Percentiles rank a stretch among this genome's conserved stretches.
phyloP scores from a whole-genome alignment of 768 basidiomycete genomes.

The Lentinula edodes region DNA sequence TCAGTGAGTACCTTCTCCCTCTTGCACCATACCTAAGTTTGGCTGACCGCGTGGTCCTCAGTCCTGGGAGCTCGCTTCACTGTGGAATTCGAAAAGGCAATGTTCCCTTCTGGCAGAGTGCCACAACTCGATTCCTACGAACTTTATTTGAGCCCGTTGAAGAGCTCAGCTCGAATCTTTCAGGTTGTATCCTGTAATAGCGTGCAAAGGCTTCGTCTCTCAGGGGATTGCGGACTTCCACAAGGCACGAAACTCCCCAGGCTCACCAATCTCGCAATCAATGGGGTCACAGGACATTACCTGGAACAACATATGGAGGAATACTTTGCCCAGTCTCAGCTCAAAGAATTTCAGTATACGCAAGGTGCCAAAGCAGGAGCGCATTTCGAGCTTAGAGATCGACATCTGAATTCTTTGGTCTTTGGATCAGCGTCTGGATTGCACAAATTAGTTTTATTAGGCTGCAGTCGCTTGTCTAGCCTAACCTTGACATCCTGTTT shows the following conservation, averaged over 20 bases:
- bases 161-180: constrained; percentile 19
- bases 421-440: constrained; percentile 15
- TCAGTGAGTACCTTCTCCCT: constrained; percentile 1
- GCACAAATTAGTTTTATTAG: constrained; percentile 28
- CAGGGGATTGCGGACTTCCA: constrained; percentile 24
- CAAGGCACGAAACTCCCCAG: constrained; percentile 9
- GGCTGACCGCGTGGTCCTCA: not conserved
- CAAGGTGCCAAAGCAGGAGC: constrained; percentile 24
- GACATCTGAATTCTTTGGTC: constrained; percentile 25
- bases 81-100: constrained; percentile 29
- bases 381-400: constrained; percentile 29
- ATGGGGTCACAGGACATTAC: constrained; percentile 26
- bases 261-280: constrained; percentile 24
- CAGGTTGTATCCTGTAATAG: constrained; percentile 17
- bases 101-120: constrained; percentile 23
- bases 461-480: constrained; percentile 26
- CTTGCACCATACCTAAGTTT: not conserved
- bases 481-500: constrained; percentile 23
- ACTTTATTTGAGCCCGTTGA: constrained; percentile 24
- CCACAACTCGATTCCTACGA: constrained; percentile 23
- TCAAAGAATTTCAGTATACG: constrained; percentile 29
- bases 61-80: constrained; percentile 16
- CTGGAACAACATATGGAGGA: constrained; percentile 25
- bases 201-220: constrained; percentile 26
- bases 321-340: constrained; percentile 20